These are phyloP conservation scores for Aspergillus tamarii DNA, from an alignment of 2,329 filamentous ascomycete species.

Conservation along the genomic window DNA sequence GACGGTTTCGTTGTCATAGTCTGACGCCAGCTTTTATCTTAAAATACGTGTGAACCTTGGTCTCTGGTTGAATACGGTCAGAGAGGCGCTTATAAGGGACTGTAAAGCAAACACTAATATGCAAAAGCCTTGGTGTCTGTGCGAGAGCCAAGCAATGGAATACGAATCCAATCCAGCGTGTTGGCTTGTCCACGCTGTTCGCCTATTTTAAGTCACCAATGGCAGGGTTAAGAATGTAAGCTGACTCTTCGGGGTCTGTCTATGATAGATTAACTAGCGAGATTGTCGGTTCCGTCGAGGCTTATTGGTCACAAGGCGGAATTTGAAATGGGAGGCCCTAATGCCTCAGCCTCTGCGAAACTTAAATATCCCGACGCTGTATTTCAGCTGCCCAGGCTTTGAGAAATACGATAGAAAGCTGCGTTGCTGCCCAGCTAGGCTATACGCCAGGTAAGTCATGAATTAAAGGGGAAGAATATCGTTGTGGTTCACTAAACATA, in stretches of 20 bases:
- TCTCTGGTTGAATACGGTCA: fast-evolving
- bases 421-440: not conserved
- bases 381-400: not conserved
- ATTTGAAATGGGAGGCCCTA: too few species aligned
- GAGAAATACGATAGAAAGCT: not conserved
- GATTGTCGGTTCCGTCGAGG: not conserved
- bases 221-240: not conserved
- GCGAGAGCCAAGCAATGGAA: not conserved
- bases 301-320: too few species aligned
- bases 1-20: not conserved
- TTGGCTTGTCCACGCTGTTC: not conserved
- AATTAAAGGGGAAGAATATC: too few species aligned
- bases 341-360: not conserved
- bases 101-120: not conserved
- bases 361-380: not conserved
- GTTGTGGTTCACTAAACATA: not conserved
- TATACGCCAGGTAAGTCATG: not conserved
- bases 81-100: not conserved
- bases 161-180: not conserved
- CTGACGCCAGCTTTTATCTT: fast-evolving
- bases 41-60: not conserved
- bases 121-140: not conserved
- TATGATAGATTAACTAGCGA: not conserved
- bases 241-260: not conserved
- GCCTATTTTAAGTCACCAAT: not conserved